phyloP scores from a whole-genome alignment of 1,284 basidiomycete genomes.

The Xerocomus nothofagi region DNA sequence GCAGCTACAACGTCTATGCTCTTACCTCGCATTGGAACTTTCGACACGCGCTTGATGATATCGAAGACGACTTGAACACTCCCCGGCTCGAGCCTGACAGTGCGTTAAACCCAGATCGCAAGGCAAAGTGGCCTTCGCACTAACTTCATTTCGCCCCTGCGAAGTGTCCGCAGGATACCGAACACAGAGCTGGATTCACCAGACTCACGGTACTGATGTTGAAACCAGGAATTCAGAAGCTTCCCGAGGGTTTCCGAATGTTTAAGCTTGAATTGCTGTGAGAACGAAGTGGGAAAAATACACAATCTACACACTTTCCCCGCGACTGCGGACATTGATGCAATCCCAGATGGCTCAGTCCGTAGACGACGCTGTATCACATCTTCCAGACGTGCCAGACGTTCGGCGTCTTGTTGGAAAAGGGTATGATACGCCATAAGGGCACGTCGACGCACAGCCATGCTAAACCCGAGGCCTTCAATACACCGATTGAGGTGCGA shows the following conservation, averaged over 20 bases:
- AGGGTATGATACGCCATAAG: conserved; percentile 60
- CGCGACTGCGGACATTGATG: conserved; percentile 9
- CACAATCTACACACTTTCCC: conserved; percentile 24
- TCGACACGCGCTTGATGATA: conserved; percentile 39
- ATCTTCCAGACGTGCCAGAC: conserved; percentile 45
- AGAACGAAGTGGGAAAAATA: conserved; percentile 5
- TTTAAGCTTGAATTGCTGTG: conserved; percentile 22
- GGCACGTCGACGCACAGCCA: conserved; percentile 59
- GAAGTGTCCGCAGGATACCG: conserved; percentile 22
- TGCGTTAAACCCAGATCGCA: conserved; percentile 29
- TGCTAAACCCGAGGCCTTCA: conserved; percentile 37
- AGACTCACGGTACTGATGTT: conserved; percentile 11
- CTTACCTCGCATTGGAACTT: conserved; percentile 38
- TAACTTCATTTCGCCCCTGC: conserved; percentile 25
- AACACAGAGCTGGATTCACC: conserved; percentile 4
- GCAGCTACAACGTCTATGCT: not conserved
- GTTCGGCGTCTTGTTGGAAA: conserved; percentile 45
- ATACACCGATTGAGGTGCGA: conserved; percentile 7
- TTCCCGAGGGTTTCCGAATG: conserved; percentile 18
- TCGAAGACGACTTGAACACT: conserved; percentile 39
- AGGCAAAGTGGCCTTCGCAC: not conserved
- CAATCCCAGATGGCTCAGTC: conserved; percentile 12
- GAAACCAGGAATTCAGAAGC: conserved; percentile 23
- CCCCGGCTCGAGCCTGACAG: conserved; percentile 26
- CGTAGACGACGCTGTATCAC: conserved; percentile 17